phyloP scores from a whole-genome alignment of 176 grass and related monocot species.

The Oryza nivara region DNA sequence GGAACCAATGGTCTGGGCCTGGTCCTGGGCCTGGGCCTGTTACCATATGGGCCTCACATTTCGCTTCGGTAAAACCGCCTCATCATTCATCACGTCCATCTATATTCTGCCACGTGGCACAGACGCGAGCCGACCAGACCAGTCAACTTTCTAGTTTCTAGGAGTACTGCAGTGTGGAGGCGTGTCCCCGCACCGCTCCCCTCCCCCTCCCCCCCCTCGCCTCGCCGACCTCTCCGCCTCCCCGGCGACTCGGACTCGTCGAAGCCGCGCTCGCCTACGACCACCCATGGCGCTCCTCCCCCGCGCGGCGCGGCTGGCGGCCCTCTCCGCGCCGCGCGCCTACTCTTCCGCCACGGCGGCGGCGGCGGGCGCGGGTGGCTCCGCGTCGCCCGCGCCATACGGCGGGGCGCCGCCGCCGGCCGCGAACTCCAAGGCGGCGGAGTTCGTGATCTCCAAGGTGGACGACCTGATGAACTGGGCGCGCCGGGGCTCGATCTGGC shows the following conservation, averaged over 20 bases:
- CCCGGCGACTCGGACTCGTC: not conserved
- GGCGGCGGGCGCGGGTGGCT: not conserved
- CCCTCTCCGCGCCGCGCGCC: constrained; percentile 43
- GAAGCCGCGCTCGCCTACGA: not conserved
- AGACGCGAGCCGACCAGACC: not conserved
- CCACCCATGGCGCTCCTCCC: constrained; percentile 61
- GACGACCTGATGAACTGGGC: constrained; percentile 72
- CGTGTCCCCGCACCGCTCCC: not conserved
- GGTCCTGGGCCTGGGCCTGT: too few species aligned
- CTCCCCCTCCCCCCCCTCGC: too few species aligned
- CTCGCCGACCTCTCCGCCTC: not conserved
- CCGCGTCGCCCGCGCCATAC: constrained; percentile 19
- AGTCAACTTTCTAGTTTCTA: not conserved
- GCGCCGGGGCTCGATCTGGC: constrained; percentile 57
- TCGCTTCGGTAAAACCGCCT: not conserved
- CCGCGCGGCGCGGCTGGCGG: constrained; percentile 54
- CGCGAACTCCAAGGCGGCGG: constrained; percentile 52
- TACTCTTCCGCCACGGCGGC: constrained; percentile 18
- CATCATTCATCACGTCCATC: not conserved
- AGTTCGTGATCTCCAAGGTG: constrained; percentile 69
- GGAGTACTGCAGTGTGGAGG: not conserved
- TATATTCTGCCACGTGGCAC: not conserved
- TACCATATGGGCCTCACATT: not conserved
- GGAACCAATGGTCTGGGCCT: too few species aligned
- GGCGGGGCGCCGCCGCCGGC: constrained; percentile 4